phyloP scores from a whole-genome alignment of 768 basidiomycete species.

The Rhizopogon sp. region DNA sequence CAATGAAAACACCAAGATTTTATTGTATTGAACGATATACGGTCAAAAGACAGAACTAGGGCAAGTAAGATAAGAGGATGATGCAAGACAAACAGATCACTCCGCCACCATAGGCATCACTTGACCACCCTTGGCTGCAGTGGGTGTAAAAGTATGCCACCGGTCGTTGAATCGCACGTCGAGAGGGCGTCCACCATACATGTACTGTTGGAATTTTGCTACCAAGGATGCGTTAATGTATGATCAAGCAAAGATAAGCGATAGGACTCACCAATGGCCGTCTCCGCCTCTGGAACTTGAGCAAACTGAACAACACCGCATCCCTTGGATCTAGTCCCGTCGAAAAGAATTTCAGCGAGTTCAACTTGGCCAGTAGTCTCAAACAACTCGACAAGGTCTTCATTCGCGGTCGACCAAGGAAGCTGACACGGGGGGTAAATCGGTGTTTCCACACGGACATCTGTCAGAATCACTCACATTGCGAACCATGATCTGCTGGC shows the following conservation, averaged over 20 bases:
- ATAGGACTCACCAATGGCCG: slow-evolving; percentile 69
- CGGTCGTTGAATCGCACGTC: slow-evolving; percentile 95
- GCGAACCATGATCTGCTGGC: slow-evolving; percentile 96
- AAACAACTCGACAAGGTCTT: slow-evolving; percentile 96
- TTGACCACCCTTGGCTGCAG: slow-evolving; percentile 85
- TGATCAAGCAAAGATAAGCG: not conserved
- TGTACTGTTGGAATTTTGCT: slow-evolving; percentile 94
- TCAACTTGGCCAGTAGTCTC: slow-evolving; percentile 97
- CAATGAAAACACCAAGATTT: not conserved
- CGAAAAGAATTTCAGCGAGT: slow-evolving; percentile 90
- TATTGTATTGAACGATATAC: not conserved
- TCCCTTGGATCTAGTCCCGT: slow-evolving; percentile 89
- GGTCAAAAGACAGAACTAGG: not conserved
- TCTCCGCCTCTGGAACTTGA: slow-evolving; percentile 84
- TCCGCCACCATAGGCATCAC: slow-evolving; percentile 64
- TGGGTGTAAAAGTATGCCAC: slow-evolving; percentile 90
- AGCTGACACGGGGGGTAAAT: slow-evolving; percentile 43
- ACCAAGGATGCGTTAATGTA: not conserved
- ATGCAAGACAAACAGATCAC: not conserved
- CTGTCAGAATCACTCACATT: slow-evolving; percentile 64
- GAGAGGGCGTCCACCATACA: slow-evolving; percentile 87
- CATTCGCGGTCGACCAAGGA: slow-evolving; percentile 98
- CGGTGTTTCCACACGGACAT: not conserved
- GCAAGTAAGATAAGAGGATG: not conserved
- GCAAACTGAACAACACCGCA: slow-evolving; percentile 95